A percentile compares a stretch with the other conserved stretches of the same genome.
phyloP scores from a whole-genome alignment of 1,284 basidiomycete genomes.

The Rhodofomes roseus region DNA sequence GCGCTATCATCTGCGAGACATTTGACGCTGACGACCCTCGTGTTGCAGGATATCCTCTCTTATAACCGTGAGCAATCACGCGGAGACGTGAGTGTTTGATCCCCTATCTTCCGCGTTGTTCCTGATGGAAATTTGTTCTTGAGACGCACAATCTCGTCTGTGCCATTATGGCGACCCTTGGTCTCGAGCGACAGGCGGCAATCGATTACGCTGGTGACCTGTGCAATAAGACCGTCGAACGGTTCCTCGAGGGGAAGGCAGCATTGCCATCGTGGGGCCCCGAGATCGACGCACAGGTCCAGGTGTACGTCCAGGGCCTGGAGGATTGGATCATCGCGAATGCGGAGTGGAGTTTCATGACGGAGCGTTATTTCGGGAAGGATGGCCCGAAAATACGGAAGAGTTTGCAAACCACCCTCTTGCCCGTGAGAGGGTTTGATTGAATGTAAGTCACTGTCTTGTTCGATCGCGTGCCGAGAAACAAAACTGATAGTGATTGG shows the following conservation, averaged over 20 bases:
- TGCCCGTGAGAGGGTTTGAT: slow-evolving; percentile 3
- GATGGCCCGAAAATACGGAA: slow-evolving; percentile 6
- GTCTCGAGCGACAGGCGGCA: slow-evolving; percentile 59
- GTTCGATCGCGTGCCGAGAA: not conserved
- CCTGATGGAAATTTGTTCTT: not conserved
- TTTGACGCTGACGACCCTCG: slow-evolving; percentile 3
- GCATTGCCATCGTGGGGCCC: slow-evolving; percentile 31
- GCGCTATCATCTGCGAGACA: not conserved
- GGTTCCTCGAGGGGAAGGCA: slow-evolving; percentile 17
- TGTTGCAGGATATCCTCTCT: slow-evolving; percentile 39
- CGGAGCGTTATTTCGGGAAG: slow-evolving; percentile 38
- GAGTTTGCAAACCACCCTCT: not conserved
- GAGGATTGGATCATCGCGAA: slow-evolving; percentile 42
- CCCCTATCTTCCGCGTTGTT: not conserved
- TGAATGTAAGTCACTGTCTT: not conserved
- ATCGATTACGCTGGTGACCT: slow-evolving; percentile 96
- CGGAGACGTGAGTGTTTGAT: slow-evolving; percentile 31
- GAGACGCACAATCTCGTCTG: slow-evolving; percentile 40
- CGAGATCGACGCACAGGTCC: slow-evolving; percentile 29
- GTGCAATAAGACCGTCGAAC: slow-evolving; percentile 63
- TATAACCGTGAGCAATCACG: slow-evolving; percentile 41
- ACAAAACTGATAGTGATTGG: no score
- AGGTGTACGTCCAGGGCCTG: slow-evolving; percentile 34
- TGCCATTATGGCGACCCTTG: slow-evolving; percentile 40
- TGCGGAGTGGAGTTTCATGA: slow-evolving; percentile 40